Evolutionary conservation across 805 yeast genomes (phyloP), one percentile per base, ranked within the genome.

Genomic region (Saturnispora mendoncae): DNA sequence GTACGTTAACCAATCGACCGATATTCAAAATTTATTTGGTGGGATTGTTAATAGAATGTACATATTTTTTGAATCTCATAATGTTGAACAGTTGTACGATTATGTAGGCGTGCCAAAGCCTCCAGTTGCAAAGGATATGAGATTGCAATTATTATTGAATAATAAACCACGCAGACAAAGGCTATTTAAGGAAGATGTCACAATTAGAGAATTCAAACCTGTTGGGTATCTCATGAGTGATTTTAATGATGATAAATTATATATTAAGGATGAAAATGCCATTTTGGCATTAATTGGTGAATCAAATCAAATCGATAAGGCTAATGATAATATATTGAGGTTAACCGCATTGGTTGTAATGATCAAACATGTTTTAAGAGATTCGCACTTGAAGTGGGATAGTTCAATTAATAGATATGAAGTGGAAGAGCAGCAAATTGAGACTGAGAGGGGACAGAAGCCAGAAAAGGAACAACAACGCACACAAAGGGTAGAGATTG

Each of bases 171-270:
- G 54, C 6, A 67, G 90, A 56, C 51, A 56, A 2, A 71, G 76
- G 42, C 72, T 71, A 41, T 81, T 80, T 53, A 59, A 65, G 34
- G 90, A 83, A 52, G 92, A 82, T 60, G 75, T 80, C 12, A 58
- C 66, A 18, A 62, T 77, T 48, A 74, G 73, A 45, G 87, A 79
- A 46, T 80, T 77, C 51, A 61, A 66, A 23, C 71, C 80, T 4
- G 63, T 82, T 14, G 70, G 69, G 19, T 68, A 64, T 47, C 69
- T 68, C 39, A 65, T 80, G 42, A 68, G 67, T 39, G 88, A 80
- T 53, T 81, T 80, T 49, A 66, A 78, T 47, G 87, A 81, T 51
- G 63, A 61, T 24, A 62, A 61, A 36, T 58, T 75, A 21, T 71
- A 72, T 26, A 61, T 49, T 23, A 54, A 52, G 26, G 52, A 56